phyloP scores from a whole-genome alignment of 768 basidiomycete species.

The Psilocybe cubensis region DNA sequence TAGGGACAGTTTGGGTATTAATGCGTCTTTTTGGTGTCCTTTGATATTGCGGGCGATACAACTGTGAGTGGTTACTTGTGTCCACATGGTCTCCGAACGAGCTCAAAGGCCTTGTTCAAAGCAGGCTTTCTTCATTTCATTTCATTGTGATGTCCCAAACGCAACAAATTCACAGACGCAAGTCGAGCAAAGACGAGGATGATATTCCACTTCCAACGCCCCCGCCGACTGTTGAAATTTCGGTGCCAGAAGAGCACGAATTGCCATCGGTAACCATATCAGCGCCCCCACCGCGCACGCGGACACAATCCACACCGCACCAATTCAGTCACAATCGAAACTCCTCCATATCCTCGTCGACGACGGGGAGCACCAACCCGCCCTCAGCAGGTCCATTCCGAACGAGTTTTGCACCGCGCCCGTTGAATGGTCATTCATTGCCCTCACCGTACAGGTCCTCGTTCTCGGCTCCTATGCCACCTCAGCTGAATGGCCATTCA shows the following conservation, averaged over 20 bases:
- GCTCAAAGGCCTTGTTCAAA: neutral
- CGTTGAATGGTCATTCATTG: constrained; percentile 10
- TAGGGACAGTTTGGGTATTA: neutral
- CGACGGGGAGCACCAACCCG: neutral
- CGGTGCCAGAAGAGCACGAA: constrained; percentile 18
- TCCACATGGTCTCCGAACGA: neutral
- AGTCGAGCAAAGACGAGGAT: constrained; percentile 46
- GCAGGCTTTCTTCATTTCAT: neutral
- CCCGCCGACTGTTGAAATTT: constrained; percentile 10
- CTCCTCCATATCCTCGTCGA: neutral
- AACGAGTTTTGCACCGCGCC: constrained; percentile 6
- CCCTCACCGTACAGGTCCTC: constrained; percentile 13
- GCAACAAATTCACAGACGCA: constrained; percentile 42
- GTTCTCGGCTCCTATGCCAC: constrained; percentile 15
- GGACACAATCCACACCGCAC: constrained; percentile 18
- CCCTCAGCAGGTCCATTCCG: constrained; percentile 13
- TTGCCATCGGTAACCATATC: constrained; percentile 20
- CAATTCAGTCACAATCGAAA: constrained; percentile 7
- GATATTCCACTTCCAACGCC: constrained; percentile 26
- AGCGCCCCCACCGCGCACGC: constrained; percentile 11
- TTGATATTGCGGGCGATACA: neutral
- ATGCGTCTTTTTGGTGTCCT: neutral
- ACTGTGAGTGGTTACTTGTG: neutral
- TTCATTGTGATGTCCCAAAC: constrained; percentile 8
- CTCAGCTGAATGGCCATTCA: constrained; percentile 34